These are phyloP conservation scores for Camelina hispida DNA, from an alignment of 345 rosid genomes.

Conservation along the genomic window DNA sequence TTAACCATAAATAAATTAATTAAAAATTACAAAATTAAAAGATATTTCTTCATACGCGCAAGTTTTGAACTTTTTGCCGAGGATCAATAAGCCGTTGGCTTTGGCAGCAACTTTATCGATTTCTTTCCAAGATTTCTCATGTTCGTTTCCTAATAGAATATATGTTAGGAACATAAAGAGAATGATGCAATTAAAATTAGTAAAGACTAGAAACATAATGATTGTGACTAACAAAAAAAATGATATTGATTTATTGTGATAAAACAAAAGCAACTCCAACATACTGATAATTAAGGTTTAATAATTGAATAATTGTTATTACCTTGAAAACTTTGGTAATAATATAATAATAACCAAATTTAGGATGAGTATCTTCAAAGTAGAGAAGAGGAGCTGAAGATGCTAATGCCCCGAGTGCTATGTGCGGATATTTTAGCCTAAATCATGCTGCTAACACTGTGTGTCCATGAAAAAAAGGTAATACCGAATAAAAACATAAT, in stretches of 20 bases:
- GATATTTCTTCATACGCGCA: conserved; percentile 45
- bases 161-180: background rate
- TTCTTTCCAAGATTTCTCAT: background rate
- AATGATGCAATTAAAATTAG: background rate
- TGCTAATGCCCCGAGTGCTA: background rate
- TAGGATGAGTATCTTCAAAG: background rate
- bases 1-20: background rate
- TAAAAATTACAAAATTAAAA: background rate
- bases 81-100: background rate
- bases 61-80: conserved; percentile 35
- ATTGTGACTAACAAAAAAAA: no score
- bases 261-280: background rate
- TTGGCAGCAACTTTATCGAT: background rate
- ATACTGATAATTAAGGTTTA: background rate
- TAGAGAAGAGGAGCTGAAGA: background rate
- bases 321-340: background rate
- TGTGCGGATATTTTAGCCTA: background rate
- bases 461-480: background rate
- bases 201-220: background rate
- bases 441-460: background rate
- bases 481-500: background rate
- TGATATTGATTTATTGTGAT: background rate
- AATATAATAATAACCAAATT: background rate
- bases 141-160: background rate
- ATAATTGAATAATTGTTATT: background rate